Percentiles rank a stretch among this genome's conserved stretches.
phyloP scores from a whole-genome alignment of 1,284 basidiomycete genomes.

The Schizopora paradoxa region DNA sequence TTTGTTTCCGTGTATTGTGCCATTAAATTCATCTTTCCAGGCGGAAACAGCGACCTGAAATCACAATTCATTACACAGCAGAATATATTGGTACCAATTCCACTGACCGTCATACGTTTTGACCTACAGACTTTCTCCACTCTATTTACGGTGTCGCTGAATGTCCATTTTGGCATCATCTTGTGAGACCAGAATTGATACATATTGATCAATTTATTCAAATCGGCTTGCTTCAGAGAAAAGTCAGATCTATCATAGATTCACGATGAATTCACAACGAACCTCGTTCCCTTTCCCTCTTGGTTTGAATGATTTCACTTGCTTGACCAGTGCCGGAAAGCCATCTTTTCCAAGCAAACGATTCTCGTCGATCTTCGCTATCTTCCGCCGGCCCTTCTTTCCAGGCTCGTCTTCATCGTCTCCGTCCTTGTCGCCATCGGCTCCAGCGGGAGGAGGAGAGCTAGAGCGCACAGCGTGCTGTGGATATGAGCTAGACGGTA shows the following conservation, averaged over 20 bases:
- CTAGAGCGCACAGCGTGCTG: conserved; percentile 44
- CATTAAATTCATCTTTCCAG: conserved; percentile 71
- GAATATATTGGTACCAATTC: neutral
- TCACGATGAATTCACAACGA: conserved; percentile 22
- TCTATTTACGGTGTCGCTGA: conserved; percentile 74
- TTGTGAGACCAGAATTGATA: conserved; percentile 93
- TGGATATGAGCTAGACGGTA: conserved; percentile 27
- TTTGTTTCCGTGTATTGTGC: conserved; percentile 36
- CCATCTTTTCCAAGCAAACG: conserved; percentile 67
- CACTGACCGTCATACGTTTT: conserved; percentile 73
- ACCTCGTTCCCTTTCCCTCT: conserved; percentile 91
- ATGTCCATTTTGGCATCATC: conserved; percentile 83
- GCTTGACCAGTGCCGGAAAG: conserved; percentile 70
- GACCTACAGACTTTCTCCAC: conserved; percentile 85
- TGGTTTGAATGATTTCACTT: conserved; percentile 68
- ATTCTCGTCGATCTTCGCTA: conserved; percentile 66
- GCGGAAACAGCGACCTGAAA: conserved; percentile 59
- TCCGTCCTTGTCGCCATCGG: conserved; percentile 21
- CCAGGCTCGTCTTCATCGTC: conserved; percentile 31
- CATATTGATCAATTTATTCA: conserved; percentile 69
- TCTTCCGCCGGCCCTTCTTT: conserved; percentile 45
- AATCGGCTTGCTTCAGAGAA: conserved; percentile 59
- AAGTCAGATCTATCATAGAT: conserved; percentile 1
- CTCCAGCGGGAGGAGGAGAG: conserved; percentile 38
- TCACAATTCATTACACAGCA: conserved; percentile 2